Evolutionary conservation across 805 yeast species (phyloP), one percentile per base, ranked within the genome.

Genomic region (Kockiozyma suomiensis): DNA sequence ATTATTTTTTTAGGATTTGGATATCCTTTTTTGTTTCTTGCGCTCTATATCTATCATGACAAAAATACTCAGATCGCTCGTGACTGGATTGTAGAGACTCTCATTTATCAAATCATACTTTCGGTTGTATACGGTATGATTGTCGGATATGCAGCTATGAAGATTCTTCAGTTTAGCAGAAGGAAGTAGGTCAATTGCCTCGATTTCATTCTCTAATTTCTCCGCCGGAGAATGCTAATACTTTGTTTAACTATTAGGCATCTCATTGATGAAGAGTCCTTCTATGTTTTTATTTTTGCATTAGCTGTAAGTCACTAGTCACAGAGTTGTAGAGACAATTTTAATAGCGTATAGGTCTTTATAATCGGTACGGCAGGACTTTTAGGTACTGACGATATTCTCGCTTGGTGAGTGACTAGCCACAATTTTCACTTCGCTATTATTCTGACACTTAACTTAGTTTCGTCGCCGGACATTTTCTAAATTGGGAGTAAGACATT

Each of bases 391-490:
- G 91, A 86, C 72, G 91, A 86, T 70, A 79, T 86, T 58, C 76
- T 86, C 50, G 88, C 86, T 3, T 85, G 90, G 62, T 58, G 38
- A 19, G 55, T 37, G 25, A 21, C 21, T 19, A 7, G 12, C n/a
- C 17, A 13, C 17, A 2, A 38, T 13, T 17, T 28, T 12, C 19
- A 12, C 13, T n/a, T 5, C 10, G 2, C 32, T 8, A 40, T 10
- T 13, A 19, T 4, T 32, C 41, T 54, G 41, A 47, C 58, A 10
- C 19, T n/a, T 3, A 40, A 10, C 33, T 10, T 19, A 58, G 62
- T 10, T 87, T 86, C 70, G 82, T 86, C 5, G 90, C 90, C 1
- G 91, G 91, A 26, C 81, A 87, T 1, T 82, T 86, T 0, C 85
- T 87, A 69, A 83, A 88, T 3, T 86, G 91, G 91, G 84, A 85